These are phyloP conservation scores for Asterophora lycoperdoides DNA, from an alignment of 768 basidiomycete species.

Conservation along the genomic window DNA sequence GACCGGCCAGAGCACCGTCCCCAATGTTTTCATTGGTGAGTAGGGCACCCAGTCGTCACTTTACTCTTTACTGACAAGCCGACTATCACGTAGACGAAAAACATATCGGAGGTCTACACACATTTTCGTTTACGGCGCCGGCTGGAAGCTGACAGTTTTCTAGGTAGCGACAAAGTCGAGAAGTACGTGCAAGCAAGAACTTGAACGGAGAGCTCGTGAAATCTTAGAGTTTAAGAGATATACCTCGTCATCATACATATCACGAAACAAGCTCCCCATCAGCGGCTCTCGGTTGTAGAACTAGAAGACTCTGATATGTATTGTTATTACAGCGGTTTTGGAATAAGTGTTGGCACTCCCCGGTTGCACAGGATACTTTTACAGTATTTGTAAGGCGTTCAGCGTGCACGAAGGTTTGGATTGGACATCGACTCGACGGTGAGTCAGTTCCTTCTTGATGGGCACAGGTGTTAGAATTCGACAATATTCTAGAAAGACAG, in stretches of 20 bases:
- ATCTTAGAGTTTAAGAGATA: constrained; percentile 26
- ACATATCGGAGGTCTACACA: constrained; percentile 53
- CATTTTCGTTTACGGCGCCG: neutral
- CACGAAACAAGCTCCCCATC: no score
- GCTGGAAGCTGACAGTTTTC: neutral
- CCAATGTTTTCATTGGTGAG: constrained; percentile 74
- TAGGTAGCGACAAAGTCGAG: constrained; percentile 40
- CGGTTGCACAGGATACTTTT: no score
- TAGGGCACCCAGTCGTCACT: constrained; percentile 5
- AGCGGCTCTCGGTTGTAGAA: no score
- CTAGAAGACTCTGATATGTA: neutral
- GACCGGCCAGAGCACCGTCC: constrained; percentile 70
- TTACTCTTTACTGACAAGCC: neutral
- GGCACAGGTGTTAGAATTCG: no score
- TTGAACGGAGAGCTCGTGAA: constrained; percentile 24
- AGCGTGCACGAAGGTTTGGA: no score
- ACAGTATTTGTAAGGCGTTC: no score
- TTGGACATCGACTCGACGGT: no score
- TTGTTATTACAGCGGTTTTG: neutral
- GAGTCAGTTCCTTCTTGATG: no score
- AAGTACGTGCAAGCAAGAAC: constrained; percentile 27
- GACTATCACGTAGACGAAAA: constrained; percentile 32
- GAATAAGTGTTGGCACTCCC: no score
- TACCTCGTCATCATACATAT: neutral
- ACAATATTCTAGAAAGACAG: no score